phyloP scores from a whole-genome alignment of 768 basidiomycete genomes.

The Termitomyces sp. region DNA sequence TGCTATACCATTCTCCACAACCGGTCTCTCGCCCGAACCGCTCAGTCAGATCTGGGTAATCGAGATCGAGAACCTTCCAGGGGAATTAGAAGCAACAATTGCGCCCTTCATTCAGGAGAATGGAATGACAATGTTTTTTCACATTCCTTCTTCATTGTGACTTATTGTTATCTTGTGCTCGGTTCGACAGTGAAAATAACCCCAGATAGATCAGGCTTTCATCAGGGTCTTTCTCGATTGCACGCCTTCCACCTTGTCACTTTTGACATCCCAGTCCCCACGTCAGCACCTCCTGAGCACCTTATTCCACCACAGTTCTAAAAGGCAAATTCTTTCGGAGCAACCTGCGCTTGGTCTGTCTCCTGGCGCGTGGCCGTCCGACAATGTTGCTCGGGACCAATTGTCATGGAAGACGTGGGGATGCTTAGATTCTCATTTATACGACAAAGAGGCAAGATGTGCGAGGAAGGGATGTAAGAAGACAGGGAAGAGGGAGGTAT shows the following conservation, averaged over 20 bases:
- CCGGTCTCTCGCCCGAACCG: no score
- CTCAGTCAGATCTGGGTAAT: no score
- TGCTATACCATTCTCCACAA: no score
- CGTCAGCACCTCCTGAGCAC: not conserved
- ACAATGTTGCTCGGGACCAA: not conserved
- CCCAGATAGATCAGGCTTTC: not conserved
- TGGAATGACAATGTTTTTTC: not conserved
- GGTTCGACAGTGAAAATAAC: not conserved
- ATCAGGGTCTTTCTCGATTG: not conserved
- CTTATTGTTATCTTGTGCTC: not conserved
- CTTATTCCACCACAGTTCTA: not conserved
- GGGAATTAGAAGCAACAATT: not conserved
- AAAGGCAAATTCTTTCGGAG: not conserved
- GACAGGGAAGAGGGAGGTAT: no score
- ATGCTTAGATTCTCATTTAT: not conserved
- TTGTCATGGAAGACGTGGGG: not conserved
- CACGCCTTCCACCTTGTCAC: not conserved
- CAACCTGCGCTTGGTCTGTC: not conserved
- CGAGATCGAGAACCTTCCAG: not conserved
- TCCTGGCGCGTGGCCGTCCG: not conserved
- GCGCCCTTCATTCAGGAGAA: not conserved
- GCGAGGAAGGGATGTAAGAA: not conserved
- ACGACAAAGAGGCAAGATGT: not conserved
- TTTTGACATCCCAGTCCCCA: not conserved
- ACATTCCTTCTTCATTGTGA: not conserved